These are phyloP conservation scores for Rhododendron mucronatum DNA, from an alignment of 148 eudicot species.

Conservation along the genomic window DNA sequence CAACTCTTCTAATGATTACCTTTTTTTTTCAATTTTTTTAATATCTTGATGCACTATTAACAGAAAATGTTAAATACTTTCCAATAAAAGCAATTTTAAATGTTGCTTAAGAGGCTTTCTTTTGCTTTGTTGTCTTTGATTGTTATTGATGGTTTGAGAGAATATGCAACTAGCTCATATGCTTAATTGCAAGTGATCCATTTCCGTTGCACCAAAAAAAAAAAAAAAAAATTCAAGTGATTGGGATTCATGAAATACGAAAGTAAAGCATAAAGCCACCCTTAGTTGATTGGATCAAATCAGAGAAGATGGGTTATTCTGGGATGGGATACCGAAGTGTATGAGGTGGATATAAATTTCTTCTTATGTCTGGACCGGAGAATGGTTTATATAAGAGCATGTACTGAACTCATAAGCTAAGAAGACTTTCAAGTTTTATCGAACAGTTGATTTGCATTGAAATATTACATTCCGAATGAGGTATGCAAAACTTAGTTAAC, in stretches of 20 bases:
- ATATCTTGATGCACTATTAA: not conserved
- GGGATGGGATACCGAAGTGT: not conserved
- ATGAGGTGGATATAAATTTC: not conserved
- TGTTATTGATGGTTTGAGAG: not conserved
- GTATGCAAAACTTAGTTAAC: not conserved
- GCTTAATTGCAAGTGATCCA: not conserved
- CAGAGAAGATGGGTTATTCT: not conserved
- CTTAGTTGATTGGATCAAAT: not conserved
- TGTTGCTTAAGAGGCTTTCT: not conserved
- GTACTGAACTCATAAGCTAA: not conserved
- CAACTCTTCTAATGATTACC: not conserved
- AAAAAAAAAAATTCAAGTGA: not conserved
- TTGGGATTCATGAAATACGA: not conserved
- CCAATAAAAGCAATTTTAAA: not conserved
- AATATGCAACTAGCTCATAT: not conserved
- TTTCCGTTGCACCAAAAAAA: too few relatives aligned
- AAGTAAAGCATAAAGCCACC: not conserved
- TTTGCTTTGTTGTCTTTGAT: not conserved
- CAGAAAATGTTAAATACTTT: not conserved
- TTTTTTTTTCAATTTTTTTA: not conserved
- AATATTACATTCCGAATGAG: not conserved
- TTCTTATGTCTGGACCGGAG: not conserved
- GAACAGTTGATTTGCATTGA: not conserved
- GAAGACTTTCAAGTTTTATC: not conserved
- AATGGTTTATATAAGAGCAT: not conserved